These are phyloP conservation scores for Uncinocarpus reesii DNA, from an alignment of 2,329 filamentous ascomycete genomes.

Conservation along the genomic window DNA sequence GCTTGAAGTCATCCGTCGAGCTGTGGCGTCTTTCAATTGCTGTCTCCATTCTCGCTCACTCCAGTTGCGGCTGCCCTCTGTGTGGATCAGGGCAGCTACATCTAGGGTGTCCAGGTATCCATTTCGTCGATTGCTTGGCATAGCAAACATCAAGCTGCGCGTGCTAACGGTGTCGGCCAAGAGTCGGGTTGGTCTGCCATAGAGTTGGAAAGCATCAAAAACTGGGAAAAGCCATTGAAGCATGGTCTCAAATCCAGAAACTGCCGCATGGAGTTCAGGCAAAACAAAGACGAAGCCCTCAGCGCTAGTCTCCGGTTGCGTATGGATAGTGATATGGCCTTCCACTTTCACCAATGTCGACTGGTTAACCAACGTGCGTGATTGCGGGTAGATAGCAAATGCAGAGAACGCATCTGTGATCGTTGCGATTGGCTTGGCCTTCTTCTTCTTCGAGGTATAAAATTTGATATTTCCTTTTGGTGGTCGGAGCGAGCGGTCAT, in stretches of 20 bases:
- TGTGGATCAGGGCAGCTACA: conserved; percentile 67
- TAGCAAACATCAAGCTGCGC: conserved; percentile 93
- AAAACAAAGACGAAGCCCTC: conserved; percentile 98
- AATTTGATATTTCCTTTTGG: conserved; percentile 89
- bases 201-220: conserved; percentile 84
- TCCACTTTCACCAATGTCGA: conserved; percentile 92
- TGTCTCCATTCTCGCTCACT: conserved; percentile 82
- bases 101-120: conserved; percentile 86
- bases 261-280: conserved; percentile 85
- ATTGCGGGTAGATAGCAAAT: conserved; percentile 91
- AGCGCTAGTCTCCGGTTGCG: conserved; percentile 50
- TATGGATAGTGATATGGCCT: conserved; percentile 79
- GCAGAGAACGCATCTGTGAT: conserved; percentile 84
- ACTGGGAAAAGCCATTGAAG: conserved; percentile 84
- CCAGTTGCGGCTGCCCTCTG: conserved; percentile 66
- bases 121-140: conserved; percentile 78
- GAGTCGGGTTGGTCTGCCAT: conserved; percentile 76
- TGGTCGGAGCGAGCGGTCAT: conserved; percentile 60
- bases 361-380: conserved; percentile 84
- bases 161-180: conserved; percentile 79
- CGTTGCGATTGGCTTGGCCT: conserved; percentile 77
- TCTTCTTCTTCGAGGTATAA: conserved; percentile 92
- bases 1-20: conserved; percentile 25
- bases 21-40: conserved; percentile 77
- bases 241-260: conserved; percentile 92